Evolutionary conservation across 2,329 filamentous ascomycete species (phyloP).

Genomic region (Plenodomus biglobosus): DNA sequence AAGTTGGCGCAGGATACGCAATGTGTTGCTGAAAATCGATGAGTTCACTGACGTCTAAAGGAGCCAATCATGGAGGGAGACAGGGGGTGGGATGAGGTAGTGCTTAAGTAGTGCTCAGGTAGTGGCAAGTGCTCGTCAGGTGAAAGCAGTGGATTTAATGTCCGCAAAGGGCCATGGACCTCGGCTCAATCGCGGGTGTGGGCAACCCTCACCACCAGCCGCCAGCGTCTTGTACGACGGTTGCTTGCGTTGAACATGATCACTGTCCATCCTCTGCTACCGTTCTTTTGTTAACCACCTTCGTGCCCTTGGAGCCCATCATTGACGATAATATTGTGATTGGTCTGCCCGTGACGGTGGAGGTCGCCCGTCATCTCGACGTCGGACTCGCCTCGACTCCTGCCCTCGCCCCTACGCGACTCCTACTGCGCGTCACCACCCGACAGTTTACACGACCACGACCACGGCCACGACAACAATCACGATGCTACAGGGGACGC

Average conservation of each 20-base stretch:
- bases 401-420: slow-evolving; percentile 16
- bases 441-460: not conserved
- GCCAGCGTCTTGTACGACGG: slow-evolving; percentile 1
- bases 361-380: slow-evolving; percentile 7
- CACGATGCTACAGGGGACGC: slow-evolving; percentile 68
- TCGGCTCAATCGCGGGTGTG: slow-evolving; percentile 16
- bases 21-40: no score
- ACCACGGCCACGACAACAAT: slow-evolving; percentile 3
- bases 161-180: slow-evolving; percentile 18
- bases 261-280: not conserved
- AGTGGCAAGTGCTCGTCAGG: no score
- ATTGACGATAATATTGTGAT: not conserved
- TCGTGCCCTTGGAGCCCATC: no score
- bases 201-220: slow-evolving; percentile 11
- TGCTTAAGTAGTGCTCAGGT: no score
- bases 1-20: no score
- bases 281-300: not conserved
- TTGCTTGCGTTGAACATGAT: not conserved
- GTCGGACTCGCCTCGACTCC: not conserved
- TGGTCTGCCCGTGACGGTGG: slow-evolving; percentile 10
- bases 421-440: slow-evolving; percentile 9
- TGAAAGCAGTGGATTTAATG: slow-evolving; percentile 6
- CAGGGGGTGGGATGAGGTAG: not conserved
- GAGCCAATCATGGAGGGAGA: not conserved
- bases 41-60: not conserved